A percentile compares a stretch with the other conserved stretches of the same genome.
Conservation (phyloP, 495 filamentous ascomycete species). For the Neurospora tetraspora region DNA sequence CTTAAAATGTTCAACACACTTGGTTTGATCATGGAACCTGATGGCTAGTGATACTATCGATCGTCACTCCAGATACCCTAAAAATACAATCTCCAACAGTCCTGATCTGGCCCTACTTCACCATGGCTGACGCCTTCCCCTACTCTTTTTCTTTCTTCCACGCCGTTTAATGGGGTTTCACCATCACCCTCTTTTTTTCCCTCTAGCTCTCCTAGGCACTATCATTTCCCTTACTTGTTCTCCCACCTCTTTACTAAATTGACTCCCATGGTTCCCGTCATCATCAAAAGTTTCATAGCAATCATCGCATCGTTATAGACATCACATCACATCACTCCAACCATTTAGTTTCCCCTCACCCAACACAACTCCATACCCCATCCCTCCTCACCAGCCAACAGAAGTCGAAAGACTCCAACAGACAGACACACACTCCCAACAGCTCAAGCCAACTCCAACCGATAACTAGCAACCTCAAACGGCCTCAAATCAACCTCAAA, state of each 20-base stretch:
- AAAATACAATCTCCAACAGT: neutral
- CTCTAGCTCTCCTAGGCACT: neutral
- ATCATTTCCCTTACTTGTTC: neutral
- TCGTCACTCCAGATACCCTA: neutral
- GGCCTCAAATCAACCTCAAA: constrained; percentile 62
- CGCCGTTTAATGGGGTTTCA: neutral
- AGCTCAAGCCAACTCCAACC: constrained; percentile 49
- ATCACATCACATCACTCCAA: neutral
- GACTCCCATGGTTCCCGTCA: neutral
- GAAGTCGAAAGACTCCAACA: neutral
- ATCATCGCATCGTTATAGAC: neutral
- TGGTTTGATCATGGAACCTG: neutral
- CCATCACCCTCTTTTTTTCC: neutral
- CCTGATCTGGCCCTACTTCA: neutral
- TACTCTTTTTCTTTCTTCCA: neutral
- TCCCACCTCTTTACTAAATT: neutral
- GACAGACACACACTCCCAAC: neutral
- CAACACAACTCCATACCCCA: neutral
- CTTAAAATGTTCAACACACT: neutral
- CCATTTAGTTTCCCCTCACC: neutral
- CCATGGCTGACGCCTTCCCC: neutral
- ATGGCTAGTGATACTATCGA: neutral
- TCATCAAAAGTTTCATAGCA: neutral
- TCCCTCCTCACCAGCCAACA: neutral
- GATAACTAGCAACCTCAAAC: constrained; percentile 85